Evolutionary conservation across 345 rosid species (phyloP), one percentile per base, ranked within the genome.

Genomic region (Reutealis trisperma): DNA sequence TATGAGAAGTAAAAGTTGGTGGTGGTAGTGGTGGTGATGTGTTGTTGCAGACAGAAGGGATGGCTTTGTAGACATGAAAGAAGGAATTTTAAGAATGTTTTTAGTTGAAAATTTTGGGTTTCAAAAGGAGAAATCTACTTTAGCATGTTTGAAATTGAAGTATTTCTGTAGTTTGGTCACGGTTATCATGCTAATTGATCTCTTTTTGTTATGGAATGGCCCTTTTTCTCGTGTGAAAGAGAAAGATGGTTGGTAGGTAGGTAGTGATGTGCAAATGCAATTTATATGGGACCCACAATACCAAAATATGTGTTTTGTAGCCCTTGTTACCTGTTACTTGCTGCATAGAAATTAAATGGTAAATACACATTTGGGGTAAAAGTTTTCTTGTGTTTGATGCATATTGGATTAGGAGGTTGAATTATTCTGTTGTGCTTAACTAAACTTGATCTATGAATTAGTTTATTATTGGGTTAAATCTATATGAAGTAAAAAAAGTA

Each of bases 271-370:
- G 49, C 21, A 41, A 75, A 16, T 11, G 65, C 54, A 61, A 71
- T 52, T 19, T 19, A 4, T 19, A 4, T 67, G 22, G 78, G 78
- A 61, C 78, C 81, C 83, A 27, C 79, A 24, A 51, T 75, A 24
- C 34, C 25, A 45, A 25, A 22, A 25, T 27, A 7, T 14, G 59
- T 54, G 1, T 54, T 18, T 54, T 18, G 8, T 54, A 54, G 21
- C n/a, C n/a, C 19, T 51, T 51, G 55, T 14, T 51, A 1, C 55
- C 15, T 4, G 30, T 51, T 15, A 54, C 59, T 15, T 18, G n/a
- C 49, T 7, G 11, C 51, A 9, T 8, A 19, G 6, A 54, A 54
- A 54, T 18, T 15, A 52, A 52, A 13, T 52, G 57, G 57, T 14
- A 1, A 52, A 52, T 54, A 8, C 59, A 54, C 16, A 6, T 18